Conservation (phyloP, 228 moss, liverwort and hornwort species). For the Sphagnum fallax region DNA sequence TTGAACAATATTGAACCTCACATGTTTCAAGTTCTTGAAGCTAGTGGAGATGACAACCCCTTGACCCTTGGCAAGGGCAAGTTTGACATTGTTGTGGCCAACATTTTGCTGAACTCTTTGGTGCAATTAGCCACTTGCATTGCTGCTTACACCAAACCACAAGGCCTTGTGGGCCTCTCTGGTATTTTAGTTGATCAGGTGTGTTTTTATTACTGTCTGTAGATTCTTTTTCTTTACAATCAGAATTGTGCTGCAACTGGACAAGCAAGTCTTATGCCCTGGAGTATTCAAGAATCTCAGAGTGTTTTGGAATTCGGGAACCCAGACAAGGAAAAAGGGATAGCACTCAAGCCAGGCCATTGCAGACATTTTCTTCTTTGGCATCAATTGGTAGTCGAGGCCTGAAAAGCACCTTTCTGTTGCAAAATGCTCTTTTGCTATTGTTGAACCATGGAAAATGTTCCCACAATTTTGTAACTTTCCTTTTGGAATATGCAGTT, state of each 20-base stretch:
- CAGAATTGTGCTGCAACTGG: neutral
- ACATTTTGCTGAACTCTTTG: constrained; percentile 71
- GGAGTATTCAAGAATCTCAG: too few relatives aligned
- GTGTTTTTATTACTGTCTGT: neutral
- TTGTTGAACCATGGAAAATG: too few relatives aligned
- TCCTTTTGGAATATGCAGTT: too few relatives aligned
- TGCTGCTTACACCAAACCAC: constrained; percentile 66
- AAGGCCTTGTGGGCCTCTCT: constrained; percentile 69
- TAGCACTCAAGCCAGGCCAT: too few relatives aligned
- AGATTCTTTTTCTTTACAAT: neutral
- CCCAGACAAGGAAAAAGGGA: too few relatives aligned
- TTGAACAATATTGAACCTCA: constrained; percentile 59
- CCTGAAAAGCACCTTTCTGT: too few relatives aligned
- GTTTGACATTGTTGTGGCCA: constrained; percentile 80
- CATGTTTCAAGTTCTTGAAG: constrained; percentile 58
- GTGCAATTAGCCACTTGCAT: constrained; percentile 62
- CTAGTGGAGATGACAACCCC: constrained; percentile 51
- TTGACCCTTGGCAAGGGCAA: constrained; percentile 30
- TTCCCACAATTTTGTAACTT: too few relatives aligned
- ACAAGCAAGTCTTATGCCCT: neutral
- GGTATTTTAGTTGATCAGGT: constrained; percentile 89
- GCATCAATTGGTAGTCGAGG: too few relatives aligned
- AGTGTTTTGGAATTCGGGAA: too few relatives aligned
- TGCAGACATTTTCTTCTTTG: too few relatives aligned
- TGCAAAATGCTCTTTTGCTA: too few relatives aligned